phyloP scores from a whole-genome alignment of 345 rosid genomes.

The Cardamine chenopodiifolia region DNA sequence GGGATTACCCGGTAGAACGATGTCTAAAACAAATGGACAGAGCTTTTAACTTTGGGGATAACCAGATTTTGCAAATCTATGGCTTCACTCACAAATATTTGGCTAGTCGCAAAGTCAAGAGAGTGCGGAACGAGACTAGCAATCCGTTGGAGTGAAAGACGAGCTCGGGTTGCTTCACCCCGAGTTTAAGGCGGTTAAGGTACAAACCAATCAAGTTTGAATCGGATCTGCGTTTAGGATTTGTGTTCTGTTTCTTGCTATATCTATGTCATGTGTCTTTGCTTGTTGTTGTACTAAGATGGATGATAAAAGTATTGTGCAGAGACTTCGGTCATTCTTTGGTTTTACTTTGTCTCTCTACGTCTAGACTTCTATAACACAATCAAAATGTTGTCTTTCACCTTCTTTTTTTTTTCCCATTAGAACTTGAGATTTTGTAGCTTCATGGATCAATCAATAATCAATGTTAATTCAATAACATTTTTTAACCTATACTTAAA shows the following conservation, averaged over 20 bases:
- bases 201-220: slow-evolving; percentile 44
- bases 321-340: slow-evolving; percentile 35
- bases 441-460: slow-evolving; percentile 29
- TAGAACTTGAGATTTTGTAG: slow-evolving; percentile 30
- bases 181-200: slow-evolving; percentile 49
- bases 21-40: slow-evolving; percentile 83
- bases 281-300: slow-evolving; percentile 43
- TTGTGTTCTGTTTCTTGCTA: slow-evolving; percentile 18
- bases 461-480: slow-evolving; percentile 16
- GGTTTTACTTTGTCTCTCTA: slow-evolving; percentile 19
- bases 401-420: background rate
- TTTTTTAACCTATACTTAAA: background rate
- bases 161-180: slow-evolving; percentile 54
- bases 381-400: slow-evolving; percentile 15
- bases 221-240: slow-evolving; percentile 14
- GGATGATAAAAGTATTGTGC: slow-evolving; percentile 36
- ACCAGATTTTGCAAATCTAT: slow-evolving; percentile 71
- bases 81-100: slow-evolving; percentile 62
- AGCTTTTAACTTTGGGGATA: slow-evolving; percentile 77
- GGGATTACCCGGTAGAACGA: slow-evolving; percentile 66
- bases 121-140: slow-evolving; percentile 54
- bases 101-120: slow-evolving; percentile 57
- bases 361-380: slow-evolving; percentile 26
- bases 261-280: slow-evolving; percentile 34
- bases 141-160: slow-evolving; percentile 53